Evolutionary conservation across 2,329 filamentous ascomycete genomes (phyloP).

Genomic region (Gnomoniopsis sp.): DNA sequence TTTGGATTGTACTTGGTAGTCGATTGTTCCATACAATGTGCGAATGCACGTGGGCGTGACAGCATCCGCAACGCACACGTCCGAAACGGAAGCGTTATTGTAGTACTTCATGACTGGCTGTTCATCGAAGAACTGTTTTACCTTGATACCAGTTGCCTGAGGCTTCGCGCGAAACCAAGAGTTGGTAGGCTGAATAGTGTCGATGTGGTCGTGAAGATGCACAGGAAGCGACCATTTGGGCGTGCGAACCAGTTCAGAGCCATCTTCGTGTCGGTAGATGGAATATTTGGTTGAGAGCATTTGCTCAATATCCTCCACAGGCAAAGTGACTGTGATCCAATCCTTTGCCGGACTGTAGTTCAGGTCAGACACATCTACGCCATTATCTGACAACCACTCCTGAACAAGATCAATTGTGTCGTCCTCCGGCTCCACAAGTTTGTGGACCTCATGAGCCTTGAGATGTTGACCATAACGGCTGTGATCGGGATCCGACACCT

Average conservation of each 20-base stretch:
- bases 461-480: constrained; percentile 48
- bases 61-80: constrained; percentile 44
- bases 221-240: constrained; percentile 53
- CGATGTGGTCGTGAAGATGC: constrained; percentile 35
- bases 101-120: constrained; percentile 22
- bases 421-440: constrained; percentile 49
- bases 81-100: constrained; percentile 32
- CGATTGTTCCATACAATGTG: constrained; percentile 44
- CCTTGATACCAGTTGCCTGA: constrained; percentile 27
- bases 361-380: constrained; percentile 33
- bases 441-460: constrained; percentile 46
- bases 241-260: constrained; percentile 47
- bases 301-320: constrained; percentile 42
- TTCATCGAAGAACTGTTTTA: constrained; percentile 27
- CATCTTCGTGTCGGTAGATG: constrained; percentile 50
- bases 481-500: constrained; percentile 42
- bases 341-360: constrained; percentile 41
- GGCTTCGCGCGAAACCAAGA: constrained; percentile 41
- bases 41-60: constrained; percentile 43
- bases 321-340: constrained; percentile 42
- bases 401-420: constrained; percentile 50
- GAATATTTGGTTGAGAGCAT: constrained; percentile 43
- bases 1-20: constrained; percentile 43
- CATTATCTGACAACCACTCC: constrained; percentile 53
- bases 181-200: constrained; percentile 49